Evolutionary conservation across 2,329 filamentous ascomycete genomes (phyloP).

Genomic region (Nothophaeocryptopus gaeumannii): DNA sequence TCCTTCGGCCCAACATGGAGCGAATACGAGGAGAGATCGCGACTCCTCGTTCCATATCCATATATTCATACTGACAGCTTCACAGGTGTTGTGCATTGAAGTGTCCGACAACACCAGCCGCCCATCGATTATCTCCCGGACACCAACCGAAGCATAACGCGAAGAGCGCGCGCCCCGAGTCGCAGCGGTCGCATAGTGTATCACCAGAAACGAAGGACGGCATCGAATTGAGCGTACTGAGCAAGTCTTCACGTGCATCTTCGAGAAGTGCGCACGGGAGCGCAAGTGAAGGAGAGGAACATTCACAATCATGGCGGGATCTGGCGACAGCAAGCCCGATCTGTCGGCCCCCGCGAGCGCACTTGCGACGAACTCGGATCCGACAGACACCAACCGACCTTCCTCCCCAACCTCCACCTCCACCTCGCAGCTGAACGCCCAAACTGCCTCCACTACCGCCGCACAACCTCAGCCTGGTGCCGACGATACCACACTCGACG

Average conservation of each 20-base stretch:
- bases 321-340: slow-evolving; percentile 8
- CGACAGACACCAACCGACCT: background rate
- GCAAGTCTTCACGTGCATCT: slow-evolving; percentile 12
- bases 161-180: no score
- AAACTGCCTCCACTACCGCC: slow-evolving; percentile 7
- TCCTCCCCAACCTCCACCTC: slow-evolving; percentile 2
- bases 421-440: slow-evolving; percentile 4
- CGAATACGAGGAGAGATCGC: no score
- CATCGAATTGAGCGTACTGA: slow-evolving; percentile 18
- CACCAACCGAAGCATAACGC: no score
- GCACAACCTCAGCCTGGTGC: slow-evolving; percentile 14
- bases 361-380: slow-evolving; percentile 9
- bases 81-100: no score
- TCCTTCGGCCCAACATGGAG: no score
- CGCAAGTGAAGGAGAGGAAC: slow-evolving; percentile 11
- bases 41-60: no score
- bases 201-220: background rate
- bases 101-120: no score
- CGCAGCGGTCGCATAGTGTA: no score
- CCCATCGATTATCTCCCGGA: no score
- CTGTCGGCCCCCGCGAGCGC: slow-evolving; percentile 15
- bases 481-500: slow-evolving; percentile 37
- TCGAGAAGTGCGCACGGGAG: background rate
- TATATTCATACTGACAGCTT: no score
- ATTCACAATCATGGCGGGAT: slow-evolving; percentile 18